Percentiles rank a stretch among this genome's conserved stretches.
Conservation (phyloP, 2,329 filamentous ascomycete species). For the Ophiostoma ips region DNA sequence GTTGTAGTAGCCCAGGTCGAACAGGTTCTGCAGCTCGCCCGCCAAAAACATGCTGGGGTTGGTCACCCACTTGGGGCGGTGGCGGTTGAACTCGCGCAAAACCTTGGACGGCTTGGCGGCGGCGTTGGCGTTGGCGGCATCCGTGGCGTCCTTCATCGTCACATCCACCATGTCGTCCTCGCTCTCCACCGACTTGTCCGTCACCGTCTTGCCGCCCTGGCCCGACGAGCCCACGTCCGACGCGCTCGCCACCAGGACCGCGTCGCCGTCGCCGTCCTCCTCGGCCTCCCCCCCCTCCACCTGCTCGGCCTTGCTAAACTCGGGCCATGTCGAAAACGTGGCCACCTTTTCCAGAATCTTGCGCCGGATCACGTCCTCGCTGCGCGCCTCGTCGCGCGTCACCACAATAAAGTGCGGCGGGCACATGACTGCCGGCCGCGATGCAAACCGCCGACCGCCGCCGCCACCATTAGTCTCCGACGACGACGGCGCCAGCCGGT, state of each 20-base stretch:
- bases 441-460: slow-evolving; percentile 10
- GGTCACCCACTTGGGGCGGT: slow-evolving; percentile 36
- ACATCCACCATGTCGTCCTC: slow-evolving; percentile 89
- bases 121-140: slow-evolving; percentile 21
- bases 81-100: slow-evolving; percentile 34
- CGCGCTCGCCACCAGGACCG: slow-evolving; percentile 41
- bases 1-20: slow-evolving; percentile 57
- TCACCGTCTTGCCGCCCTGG: slow-evolving; percentile 54
- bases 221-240: slow-evolving; percentile 53
- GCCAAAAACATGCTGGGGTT: slow-evolving; percentile 44
- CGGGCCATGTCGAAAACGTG: slow-evolving; percentile 58
- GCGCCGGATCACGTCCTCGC: slow-evolving; percentile 57
- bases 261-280: slow-evolving; percentile 1
- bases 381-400: slow-evolving; percentile 53
- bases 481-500: slow-evolving; percentile 31
- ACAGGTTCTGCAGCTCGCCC: slow-evolving; percentile 53
- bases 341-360: slow-evolving; percentile 68
- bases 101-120: slow-evolving; percentile 17
- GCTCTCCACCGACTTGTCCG: slow-evolving; percentile 63
- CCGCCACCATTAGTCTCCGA: too few species aligned
- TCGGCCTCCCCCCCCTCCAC: slow-evolving; percentile 15
- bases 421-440: slow-evolving; percentile 16
- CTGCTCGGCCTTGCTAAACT: slow-evolving; percentile 43
- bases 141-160: slow-evolving; percentile 56
- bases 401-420: slow-evolving; percentile 62